Evolutionary conservation across 371 early-diverging fungal species (phyloP).

Genomic region (Thermomucor indicae-seudaticae): DNA sequence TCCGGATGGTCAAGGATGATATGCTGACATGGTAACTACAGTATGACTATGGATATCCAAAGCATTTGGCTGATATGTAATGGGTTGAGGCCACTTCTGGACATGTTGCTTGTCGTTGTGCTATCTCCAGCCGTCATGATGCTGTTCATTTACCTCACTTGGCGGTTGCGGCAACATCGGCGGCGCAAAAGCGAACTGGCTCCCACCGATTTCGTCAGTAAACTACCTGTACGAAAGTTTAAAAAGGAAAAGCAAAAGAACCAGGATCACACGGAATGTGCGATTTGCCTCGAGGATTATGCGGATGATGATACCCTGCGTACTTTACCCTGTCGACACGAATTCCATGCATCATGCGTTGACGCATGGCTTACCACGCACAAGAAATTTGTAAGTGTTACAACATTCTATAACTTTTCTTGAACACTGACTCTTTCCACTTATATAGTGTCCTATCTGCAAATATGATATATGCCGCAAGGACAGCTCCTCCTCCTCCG

Average conservation of each 20-base stretch:
- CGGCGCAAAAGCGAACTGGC: conserved; percentile 70
- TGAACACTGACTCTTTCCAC: neutral
- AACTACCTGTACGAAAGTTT: conserved; percentile 66
- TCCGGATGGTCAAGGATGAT: conserved; percentile 39
- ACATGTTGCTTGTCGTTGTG: conserved; percentile 68
- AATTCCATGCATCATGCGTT: conserved; percentile 91
- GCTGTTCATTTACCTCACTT: conserved; percentile 70
- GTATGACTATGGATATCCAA: neutral
- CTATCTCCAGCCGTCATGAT: conserved; percentile 74
- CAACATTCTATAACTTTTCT: neutral
- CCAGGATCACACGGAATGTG: conserved; percentile 77
- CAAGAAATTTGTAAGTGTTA: conserved; percentile 69
- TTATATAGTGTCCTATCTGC: conserved; percentile 37
- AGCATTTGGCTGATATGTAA: neutral
- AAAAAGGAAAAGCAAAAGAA: conserved; percentile 39
- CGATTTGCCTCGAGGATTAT: conserved; percentile 94
- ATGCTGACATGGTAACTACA: conserved; percentile 38
- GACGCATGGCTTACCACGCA: conserved; percentile 83
- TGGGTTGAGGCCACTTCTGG: conserved; percentile 57
- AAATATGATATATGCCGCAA: conserved; percentile 45
- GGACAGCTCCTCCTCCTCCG: too few species aligned
- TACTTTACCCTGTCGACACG: conserved; percentile 86
- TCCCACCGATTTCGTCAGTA: conserved; percentile 66
- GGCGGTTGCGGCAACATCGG: conserved; percentile 71
- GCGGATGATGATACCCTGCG: conserved; percentile 78